Evolutionary conservation across 2,329 filamentous ascomycete species (phyloP), one percentile per base, ranked within the genome.

Genomic region (Helminthosporium solani): DNA sequence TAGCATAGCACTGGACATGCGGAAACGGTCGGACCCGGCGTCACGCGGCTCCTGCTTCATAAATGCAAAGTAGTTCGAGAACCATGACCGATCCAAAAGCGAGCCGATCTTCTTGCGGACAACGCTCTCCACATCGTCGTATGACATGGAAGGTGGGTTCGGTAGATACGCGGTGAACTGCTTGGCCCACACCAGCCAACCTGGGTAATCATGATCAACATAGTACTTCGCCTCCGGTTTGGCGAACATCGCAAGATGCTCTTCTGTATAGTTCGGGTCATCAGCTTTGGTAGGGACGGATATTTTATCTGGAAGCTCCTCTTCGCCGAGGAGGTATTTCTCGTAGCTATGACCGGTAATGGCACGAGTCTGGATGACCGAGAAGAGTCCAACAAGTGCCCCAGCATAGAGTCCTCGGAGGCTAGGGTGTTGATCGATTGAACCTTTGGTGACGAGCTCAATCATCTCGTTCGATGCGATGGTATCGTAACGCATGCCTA

Each of bases 31-130:
- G 0, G 87, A 80, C 3, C 80, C 80, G 0, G 83, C 72, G 65
- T 97, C 92, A 35, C 92, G 84, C 2, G 94, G 92, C 68, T 97
- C 92, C 70, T 97, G 94, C 73, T 96, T 97, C 74, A 97, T 81
- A 66, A 92, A 97, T 19, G 85, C 87, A 63, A 99, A 99, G 70
- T 86, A 92, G 40, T 86, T 86, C 34, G 82, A 81, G 57, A 96
- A 85, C 95, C 94, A 99, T 21, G 89, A 82, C 39, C 84, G 84
- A 49, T 88, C 89, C 51, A 99, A 76, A 33, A 90, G 77, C 44
- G 80, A 79, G 38, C 91, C 94, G 61, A 99, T 94, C 62, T 88
- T 87, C 44, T 81, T 79, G 33, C 92, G 85, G 6, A 87, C 83
- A 1, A 78, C 78, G 58, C 73, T 83, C 69, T 99, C 94, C 0